Percentiles rank a stretch among this genome's conserved stretches.
These are phyloP conservation scores for Coemansia furcata DNA, from an alignment of 192 early-diverging fungal genomes.

Conservation along the genomic window DNA sequence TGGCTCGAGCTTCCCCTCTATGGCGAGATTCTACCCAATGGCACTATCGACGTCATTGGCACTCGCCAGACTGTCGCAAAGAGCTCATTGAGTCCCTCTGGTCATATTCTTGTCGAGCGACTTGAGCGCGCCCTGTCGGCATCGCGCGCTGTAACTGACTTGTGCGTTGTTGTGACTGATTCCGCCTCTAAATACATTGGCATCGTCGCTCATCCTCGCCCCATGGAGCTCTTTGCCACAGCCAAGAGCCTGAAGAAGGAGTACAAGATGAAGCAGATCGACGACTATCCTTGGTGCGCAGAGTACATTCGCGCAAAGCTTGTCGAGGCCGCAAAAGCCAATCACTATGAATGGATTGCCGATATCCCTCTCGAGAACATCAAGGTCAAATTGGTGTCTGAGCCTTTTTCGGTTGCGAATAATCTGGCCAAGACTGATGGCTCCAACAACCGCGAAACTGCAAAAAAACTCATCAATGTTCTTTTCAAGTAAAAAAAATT, in stretches of 20 bases:
- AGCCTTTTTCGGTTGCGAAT: conserved; percentile 30
- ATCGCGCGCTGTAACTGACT: conserved; percentile 27
- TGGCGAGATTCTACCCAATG: conserved; percentile 46
- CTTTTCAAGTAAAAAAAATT: neutral
- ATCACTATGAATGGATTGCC: conserved; percentile 22
- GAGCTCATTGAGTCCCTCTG: conserved; percentile 17
- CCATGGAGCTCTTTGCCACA: conserved; percentile 30
- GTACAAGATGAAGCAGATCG: conserved; percentile 31
- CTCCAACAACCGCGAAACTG: conserved; percentile 25
- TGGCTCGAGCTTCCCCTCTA: conserved; percentile 37
- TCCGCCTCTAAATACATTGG: conserved; percentile 1
- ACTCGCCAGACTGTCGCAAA: conserved; percentile 5
- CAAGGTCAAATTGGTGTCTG: conserved; percentile 35
- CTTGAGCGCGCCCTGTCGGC: conserved; percentile 29
- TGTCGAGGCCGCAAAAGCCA: conserved; percentile 5
- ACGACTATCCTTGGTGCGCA: conserved; percentile 36
- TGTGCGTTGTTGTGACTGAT: conserved; percentile 20
- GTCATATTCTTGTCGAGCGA: conserved; percentile 20
- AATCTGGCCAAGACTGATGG: conserved; percentile 27
- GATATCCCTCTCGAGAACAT: conserved; percentile 19
- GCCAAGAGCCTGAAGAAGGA: conserved; percentile 31
- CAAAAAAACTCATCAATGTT: neutral
- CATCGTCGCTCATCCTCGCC: conserved; percentile 36
- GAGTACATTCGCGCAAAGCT: conserved; percentile 39
- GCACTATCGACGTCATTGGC: conserved; percentile 38